Evolutionary conservation across 371 early-diverging fungal species (phyloP), one percentile per base, ranked within the genome.

Genomic region (Syncephalastrum racemosum): DNA sequence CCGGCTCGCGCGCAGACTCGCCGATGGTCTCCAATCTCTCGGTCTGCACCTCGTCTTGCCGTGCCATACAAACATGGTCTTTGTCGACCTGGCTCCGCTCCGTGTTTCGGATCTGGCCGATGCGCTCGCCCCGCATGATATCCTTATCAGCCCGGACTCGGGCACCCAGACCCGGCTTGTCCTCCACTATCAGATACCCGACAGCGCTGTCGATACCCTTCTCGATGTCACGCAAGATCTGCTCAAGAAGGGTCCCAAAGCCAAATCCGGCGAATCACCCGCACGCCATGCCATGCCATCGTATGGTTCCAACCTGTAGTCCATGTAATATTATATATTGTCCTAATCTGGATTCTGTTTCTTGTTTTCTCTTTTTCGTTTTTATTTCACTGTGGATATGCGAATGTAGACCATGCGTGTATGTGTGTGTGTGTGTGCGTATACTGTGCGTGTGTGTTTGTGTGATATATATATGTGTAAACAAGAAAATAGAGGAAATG

Each of bases 41-140:
- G 93, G 92, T 1, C 82, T 90, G 54, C 20, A 16, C 2, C 60
- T 92, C 15, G 72, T 63, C 10, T 54, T 80, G 4, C 87, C 87
- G 1, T 83, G 84, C n/a, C 88, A 94, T 3, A 95, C 96, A 14
- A 96, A 94, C 69, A 95, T 95, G 92, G 72, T 95, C 8, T 88
- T 89, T 71, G 54, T 89, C 5, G 87, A 87, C 49, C 65, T 71
- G 8, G 58, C 75, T 2, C 58, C 72, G 0, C 59, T 83, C 2
- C 62, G 63, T 0, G 79, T 80, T 3, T 71, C 73, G n/a, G 77
- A 77, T 8, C 51, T 90, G 44, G 67, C 72, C 3, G 62, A 59
- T 3, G 79, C 60, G 12, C 66, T 89, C n/a, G 64, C 54, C 24
- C 56, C 71, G 50, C 50, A 75, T 8, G 79, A 75, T 8, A 75